A percentile compares a stretch with the other conserved stretches of the same genome.
Evolutionary conservation across 2,329 filamentous ascomycete species (phyloP).

Genomic region (Ophiosphaerella narmari): DNA sequence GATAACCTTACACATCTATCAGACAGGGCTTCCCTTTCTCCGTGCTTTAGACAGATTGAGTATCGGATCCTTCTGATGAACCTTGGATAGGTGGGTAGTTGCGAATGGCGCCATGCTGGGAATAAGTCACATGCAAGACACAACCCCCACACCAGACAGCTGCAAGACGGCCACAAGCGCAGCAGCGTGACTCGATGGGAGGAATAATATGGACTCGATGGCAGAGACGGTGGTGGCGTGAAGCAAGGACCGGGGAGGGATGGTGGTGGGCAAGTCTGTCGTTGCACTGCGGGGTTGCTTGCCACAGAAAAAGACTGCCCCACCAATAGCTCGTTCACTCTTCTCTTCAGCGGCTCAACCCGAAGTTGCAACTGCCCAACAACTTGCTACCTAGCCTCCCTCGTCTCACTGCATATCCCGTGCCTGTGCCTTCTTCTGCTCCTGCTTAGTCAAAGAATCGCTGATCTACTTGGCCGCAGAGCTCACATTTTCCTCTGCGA

Average conservation of each 20-base stretch:
- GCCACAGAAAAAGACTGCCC: constrained; percentile 1
- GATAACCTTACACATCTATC: too few species aligned
- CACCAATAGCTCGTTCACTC: constrained; percentile 1
- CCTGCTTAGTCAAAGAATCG: constrained; percentile 32
- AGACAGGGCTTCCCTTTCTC: too few species aligned
- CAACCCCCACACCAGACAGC: constrained; percentile 15
- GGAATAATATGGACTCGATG: neutral
- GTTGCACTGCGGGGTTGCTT: constrained; percentile 7
- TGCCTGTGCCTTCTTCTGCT: constrained; percentile 11
- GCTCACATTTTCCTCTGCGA: constrained; percentile 12
- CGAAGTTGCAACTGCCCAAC: constrained; percentile 16
- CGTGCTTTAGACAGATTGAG: too few species aligned
- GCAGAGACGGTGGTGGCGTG: too few species aligned
- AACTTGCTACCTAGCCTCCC: constrained; percentile 2
- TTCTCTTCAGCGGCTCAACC: constrained; percentile 4
- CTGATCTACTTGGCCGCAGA: constrained; percentile 20
- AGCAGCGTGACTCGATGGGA: constrained; percentile 5
- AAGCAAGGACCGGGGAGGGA: neutral
- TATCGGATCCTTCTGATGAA: too few species aligned
- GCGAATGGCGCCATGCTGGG: too few species aligned
- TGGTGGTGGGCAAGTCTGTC: neutral
- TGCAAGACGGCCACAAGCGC: constrained; percentile 36
- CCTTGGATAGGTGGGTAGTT: too few species aligned
- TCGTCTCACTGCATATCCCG: constrained; percentile 23
- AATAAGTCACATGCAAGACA: neutral